These are phyloP conservation scores for Leccinum colubrinum DNA, from an alignment of 1,284 basidiomycete species.

Conservation along the genomic window DNA sequence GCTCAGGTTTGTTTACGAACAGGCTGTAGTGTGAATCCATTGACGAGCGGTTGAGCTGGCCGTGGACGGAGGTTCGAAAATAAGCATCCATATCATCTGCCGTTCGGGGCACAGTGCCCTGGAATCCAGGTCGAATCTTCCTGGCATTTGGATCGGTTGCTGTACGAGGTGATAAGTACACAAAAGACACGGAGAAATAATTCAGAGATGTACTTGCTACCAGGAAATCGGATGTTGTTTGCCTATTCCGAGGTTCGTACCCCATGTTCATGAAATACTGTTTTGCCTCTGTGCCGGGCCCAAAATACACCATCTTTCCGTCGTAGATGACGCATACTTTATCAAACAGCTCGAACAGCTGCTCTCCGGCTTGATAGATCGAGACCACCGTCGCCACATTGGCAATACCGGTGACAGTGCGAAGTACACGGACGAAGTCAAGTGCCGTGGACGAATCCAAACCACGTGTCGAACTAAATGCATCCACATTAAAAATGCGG, in stretches of 20 bases:
- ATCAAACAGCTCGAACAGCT: constrained; percentile 56
- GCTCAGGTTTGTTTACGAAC: constrained; percentile 35
- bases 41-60: constrained; percentile 28
- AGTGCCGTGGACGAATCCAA: constrained; percentile 72
- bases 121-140: constrained; percentile 46
- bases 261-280: constrained; percentile 69
- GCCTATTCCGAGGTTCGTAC: constrained; percentile 53
- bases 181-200: neutral
- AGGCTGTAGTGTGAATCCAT: constrained; percentile 30
- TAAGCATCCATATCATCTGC: constrained; percentile 48
- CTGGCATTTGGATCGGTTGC: constrained; percentile 61
- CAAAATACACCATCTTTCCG: constrained; percentile 71
- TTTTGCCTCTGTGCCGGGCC: constrained; percentile 55
- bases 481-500: neutral
- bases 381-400: constrained; percentile 56
- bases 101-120: constrained; percentile 44
- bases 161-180: constrained; percentile 46
- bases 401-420: constrained; percentile 54
- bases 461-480: constrained; percentile 57
- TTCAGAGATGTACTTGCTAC: constrained; percentile 22
- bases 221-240: constrained; percentile 69
- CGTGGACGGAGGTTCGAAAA: constrained; percentile 41
- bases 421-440: constrained; percentile 58
- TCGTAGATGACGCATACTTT: constrained; percentile 69
- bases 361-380: constrained; percentile 67